Conservation (phyloP, 176 grass and related monocot genomes). For the Zoysia pacifica region DNA sequence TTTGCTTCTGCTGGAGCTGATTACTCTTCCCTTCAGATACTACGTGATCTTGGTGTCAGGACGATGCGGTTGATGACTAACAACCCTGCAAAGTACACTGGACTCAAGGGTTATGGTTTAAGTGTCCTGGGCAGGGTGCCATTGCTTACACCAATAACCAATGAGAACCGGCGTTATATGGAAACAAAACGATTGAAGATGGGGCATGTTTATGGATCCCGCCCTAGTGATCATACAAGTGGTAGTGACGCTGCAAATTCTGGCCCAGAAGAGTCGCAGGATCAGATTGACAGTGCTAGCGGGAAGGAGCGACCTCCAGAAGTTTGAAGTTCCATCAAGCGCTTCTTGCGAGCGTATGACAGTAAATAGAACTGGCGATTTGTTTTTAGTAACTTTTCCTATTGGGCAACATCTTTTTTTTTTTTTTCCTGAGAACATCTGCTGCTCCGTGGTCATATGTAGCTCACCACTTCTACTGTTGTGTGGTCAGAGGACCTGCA, state of each 20-base stretch:
- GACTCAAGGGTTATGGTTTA: constrained; percentile 90
- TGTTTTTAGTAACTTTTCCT: not conserved
- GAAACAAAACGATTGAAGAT: constrained; percentile 84
- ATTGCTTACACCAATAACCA: constrained; percentile 86
- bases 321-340: constrained; percentile 8
- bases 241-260: constrained; percentile 18
- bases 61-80: constrained; percentile 93
- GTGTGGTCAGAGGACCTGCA: not conserved
- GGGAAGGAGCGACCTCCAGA: constrained; percentile 30
- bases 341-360: not conserved
- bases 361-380: constrained; percentile 21
- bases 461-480: not conserved
- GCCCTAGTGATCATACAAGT: constrained; percentile 34
- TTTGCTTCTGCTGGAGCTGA: constrained; percentile 21
- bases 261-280: not conserved
- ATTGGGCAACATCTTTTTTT: not conserved
- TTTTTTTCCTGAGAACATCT: not conserved
- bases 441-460: not conserved
- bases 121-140: constrained; percentile 78
- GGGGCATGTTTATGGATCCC: constrained; percentile 72
- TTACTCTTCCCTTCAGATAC: constrained; percentile 54
- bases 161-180: constrained; percentile 83
- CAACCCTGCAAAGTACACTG: constrained; percentile 81
- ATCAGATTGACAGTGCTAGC: constrained; percentile 5
- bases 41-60: constrained; percentile 83